Conservation (phyloP, 2,329 filamentous ascomycete species). For the Truncatella angustata region DNA sequence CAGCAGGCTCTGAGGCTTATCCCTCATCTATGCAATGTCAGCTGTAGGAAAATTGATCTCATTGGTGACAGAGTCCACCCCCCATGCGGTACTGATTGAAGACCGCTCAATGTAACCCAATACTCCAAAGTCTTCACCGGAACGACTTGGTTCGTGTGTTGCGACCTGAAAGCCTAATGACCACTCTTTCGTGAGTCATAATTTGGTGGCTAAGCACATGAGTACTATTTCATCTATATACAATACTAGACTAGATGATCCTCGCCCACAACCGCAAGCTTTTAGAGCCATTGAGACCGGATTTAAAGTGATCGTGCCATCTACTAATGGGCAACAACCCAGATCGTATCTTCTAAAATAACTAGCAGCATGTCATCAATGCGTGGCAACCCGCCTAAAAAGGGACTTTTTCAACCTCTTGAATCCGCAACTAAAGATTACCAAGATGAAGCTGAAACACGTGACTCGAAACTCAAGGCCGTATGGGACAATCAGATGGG, state of each 20-base stretch:
- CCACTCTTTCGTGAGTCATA: no score
- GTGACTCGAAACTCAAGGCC: not conserved
- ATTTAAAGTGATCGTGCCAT: no score
- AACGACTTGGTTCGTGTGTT: no score
- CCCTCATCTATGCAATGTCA: not conserved
- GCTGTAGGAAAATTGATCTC: not conserved
- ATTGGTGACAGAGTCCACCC: not conserved
- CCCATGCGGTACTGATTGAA: not conserved
- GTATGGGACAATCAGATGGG: not conserved
- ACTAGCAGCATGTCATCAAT: no score
- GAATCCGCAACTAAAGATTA: not conserved
- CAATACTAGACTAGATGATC: not conserved
- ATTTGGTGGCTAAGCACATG: no score
- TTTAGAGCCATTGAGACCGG: not conserved
- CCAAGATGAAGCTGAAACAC: not conserved
- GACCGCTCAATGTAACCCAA: not conserved
- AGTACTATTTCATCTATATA: no score
- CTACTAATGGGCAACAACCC: no score
- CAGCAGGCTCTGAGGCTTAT: not conserved
- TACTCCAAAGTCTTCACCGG: not conserved
- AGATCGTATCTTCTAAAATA: not conserved
- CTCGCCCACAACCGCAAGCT: no score
- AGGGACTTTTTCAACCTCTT: not conserved
- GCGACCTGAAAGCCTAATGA: no score
- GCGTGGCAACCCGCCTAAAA: not conserved